Conservation (phyloP, 345 rosid species). For the Bruguiera sexangula region DNA sequence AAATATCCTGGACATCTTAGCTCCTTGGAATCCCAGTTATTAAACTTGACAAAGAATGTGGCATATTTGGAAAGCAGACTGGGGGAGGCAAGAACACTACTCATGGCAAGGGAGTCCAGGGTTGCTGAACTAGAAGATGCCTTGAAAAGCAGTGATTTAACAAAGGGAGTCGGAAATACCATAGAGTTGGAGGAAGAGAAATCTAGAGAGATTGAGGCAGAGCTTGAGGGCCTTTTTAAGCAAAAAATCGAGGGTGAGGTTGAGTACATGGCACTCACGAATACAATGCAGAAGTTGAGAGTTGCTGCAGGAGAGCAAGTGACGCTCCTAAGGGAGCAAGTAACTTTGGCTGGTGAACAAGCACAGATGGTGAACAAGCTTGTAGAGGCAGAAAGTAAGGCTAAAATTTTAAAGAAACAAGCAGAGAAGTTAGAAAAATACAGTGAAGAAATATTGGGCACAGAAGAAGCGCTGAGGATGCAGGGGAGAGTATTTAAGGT, state of each 20-base stretch:
- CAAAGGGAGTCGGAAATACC: constrained; percentile 31
- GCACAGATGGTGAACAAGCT: constrained; percentile 36
- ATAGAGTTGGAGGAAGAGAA: constrained; percentile 31
- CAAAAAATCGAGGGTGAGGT: constrained; percentile 82
- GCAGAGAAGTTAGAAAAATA: constrained; percentile 50
- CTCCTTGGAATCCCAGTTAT: constrained; percentile 40
- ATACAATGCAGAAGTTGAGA: constrained; percentile 41
- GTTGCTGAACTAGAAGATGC: constrained; percentile 54
- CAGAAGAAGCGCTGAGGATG: constrained; percentile 47
- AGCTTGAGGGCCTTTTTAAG: constrained; percentile 56
- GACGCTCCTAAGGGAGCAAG: constrained; percentile 40
- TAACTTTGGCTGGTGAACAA: constrained; percentile 42
- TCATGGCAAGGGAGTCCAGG: constrained; percentile 45
- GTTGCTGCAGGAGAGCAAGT: constrained; percentile 28
- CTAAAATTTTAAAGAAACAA: constrained; percentile 42
- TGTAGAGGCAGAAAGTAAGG: constrained; percentile 48
- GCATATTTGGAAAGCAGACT: constrained; percentile 43
- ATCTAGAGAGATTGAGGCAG: constrained; percentile 42
- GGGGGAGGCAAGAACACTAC: constrained; percentile 42
- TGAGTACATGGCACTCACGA: constrained; percentile 48
- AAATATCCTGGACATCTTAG: constrained; percentile 30
- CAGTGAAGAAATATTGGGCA: constrained; percentile 37
- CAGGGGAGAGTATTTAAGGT: constrained; percentile 48
- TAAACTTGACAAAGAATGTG: constrained; percentile 46
- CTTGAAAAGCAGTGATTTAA: constrained; percentile 22